These are phyloP conservation scores for Backusella morwellensis DNA, from an alignment of 192 early-diverging fungal species.

Conservation along the genomic window DNA sequence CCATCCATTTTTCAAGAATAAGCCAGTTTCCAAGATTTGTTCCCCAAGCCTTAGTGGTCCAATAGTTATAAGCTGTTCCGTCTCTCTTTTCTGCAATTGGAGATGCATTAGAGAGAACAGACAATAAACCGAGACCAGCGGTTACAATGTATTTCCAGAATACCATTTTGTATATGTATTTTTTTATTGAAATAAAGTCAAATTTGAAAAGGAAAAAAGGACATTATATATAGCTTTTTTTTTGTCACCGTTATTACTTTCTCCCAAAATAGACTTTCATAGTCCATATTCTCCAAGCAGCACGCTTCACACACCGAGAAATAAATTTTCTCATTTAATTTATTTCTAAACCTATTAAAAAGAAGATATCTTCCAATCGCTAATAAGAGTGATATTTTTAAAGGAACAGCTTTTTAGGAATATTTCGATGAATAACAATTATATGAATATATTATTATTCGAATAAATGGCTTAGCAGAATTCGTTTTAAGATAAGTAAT, in stretches of 20 bases:
- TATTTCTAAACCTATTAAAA: neutral
- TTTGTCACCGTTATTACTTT: neutral
- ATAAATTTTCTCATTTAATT: neutral
- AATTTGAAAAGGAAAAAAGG: neutral
- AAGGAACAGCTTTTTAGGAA: no score
- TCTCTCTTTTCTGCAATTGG: constrained; percentile 10
- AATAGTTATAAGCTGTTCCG: constrained; percentile 26
- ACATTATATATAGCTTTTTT: neutral
- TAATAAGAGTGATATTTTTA: no score
- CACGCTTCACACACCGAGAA: neutral
- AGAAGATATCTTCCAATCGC: no score
- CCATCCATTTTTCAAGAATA: constrained; percentile 61
- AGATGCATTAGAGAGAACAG: neutral
- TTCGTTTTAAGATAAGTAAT: no score
- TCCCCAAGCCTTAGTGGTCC: constrained; percentile 42
- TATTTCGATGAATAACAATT: no score
- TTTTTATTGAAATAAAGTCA: neutral
- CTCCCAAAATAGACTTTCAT: neutral
- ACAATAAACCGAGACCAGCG: neutral
- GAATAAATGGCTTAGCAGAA: no score
- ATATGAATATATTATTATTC: no score
- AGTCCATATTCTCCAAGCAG: neutral
- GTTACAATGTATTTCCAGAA: neutral
- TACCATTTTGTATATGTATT: neutral
- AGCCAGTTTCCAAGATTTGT: constrained; percentile 60